Conservation (phyloP, 2,329 filamentous ascomycete genomes). For the Penicillium sp. region DNA sequence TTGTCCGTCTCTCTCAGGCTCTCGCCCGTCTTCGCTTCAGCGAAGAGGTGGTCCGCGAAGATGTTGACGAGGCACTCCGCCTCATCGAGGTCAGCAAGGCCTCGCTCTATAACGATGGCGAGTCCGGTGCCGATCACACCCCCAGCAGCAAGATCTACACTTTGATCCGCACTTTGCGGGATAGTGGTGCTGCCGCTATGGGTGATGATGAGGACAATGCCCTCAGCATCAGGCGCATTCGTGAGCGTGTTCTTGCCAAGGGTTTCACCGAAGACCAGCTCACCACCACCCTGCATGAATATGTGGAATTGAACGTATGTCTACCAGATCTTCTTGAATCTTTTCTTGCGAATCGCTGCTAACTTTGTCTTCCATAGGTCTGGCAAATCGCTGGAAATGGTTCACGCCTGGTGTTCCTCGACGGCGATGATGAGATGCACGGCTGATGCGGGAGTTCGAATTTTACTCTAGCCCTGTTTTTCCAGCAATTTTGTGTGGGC, state of each 20-base stretch:
- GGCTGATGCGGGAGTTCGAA: constrained; percentile 26
- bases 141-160: constrained; percentile 92
- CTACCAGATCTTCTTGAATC: constrained; percentile 7
- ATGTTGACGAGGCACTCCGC: constrained; percentile 92
- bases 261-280: constrained; percentile 97
- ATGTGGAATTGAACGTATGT: constrained; percentile 86
- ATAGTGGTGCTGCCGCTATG: constrained; percentile 77
- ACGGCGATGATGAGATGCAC: constrained; percentile 59
- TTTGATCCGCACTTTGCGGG: constrained; percentile 83
- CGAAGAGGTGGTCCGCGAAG: constrained; percentile 79
- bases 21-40: constrained; percentile 90
- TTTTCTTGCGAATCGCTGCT: constrained; percentile 32
- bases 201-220: constrained; percentile 73
- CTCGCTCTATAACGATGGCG: constrained; percentile 73
- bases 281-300: constrained; percentile 82
- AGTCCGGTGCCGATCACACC: constrained; percentile 68
- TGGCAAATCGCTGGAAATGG: constrained; percentile 77
- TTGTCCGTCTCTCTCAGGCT: constrained; percentile 90
- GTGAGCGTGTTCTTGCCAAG: constrained; percentile 90
- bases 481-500: constrained; percentile 9
- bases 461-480: constrained; percentile 4
- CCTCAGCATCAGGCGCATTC: constrained; percentile 82
- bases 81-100: constrained; percentile 93
- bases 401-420: constrained; percentile 71
- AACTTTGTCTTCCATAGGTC: constrained; percentile 55